phyloP scores from a whole-genome alignment of 2,329 filamentous ascomycete genomes.

The Scedosporium dehoogii region DNA sequence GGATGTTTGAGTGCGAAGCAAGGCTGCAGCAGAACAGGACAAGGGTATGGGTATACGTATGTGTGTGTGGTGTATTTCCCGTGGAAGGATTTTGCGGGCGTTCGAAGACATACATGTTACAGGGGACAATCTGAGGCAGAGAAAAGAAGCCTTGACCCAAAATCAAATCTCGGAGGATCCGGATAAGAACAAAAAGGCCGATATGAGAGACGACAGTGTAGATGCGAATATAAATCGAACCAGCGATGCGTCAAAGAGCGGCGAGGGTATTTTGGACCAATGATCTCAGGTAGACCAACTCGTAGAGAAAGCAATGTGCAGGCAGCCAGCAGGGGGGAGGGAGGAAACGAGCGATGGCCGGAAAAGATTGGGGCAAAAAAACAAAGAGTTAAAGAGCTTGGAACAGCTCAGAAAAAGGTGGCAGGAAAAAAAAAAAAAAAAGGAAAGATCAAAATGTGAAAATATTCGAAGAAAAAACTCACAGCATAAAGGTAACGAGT shows the following conservation, averaged over 20 bases:
- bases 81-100: neutral
- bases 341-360: neutral
- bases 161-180: neutral
- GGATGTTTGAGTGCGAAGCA: neutral
- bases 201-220: neutral
- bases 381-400: neutral
- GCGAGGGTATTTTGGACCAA: neutral
- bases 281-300: no score
- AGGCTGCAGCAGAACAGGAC: neutral
- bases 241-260: neutral
- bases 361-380: neutral
- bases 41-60: neutral
- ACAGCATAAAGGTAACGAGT: constrained; percentile 27
- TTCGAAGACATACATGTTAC: neutral
- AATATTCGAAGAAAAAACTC: constrained; percentile 24
- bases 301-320: neutral
- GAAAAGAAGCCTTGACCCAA: neutral
- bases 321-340: neutral
- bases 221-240: neutral
- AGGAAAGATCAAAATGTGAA: constrained; percentile 7
- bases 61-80: neutral
- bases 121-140: neutral
- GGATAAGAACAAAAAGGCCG: neutral
- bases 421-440: neutral
- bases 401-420: neutral